phyloP scores from a whole-genome alignment of 2,329 filamentous ascomycete species.

The Beauveria varroae region DNA sequence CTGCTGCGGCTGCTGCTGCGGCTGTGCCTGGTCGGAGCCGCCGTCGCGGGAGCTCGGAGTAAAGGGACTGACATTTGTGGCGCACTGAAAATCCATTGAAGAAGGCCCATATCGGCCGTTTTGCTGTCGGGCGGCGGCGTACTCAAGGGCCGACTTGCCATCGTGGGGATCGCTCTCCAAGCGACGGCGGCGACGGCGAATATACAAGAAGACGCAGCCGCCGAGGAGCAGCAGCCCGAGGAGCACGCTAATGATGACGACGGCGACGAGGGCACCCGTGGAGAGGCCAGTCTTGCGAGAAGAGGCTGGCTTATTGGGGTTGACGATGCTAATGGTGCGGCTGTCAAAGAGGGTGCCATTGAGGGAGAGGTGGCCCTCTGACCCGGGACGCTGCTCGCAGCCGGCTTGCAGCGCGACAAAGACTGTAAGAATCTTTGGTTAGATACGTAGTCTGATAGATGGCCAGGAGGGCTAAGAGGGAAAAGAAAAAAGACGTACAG shows the following conservation, averaged over 20 bases:
- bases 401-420: conserved; percentile 44
- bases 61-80: conserved; percentile 34
- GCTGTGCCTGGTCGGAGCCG: conserved; percentile 15
- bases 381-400: conserved; percentile 38
- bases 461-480: neutral
- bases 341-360: conserved; percentile 38
- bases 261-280: conserved; percentile 27
- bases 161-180: neutral
- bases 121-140: conserved; percentile 11
- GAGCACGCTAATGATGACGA: conserved; percentile 37
- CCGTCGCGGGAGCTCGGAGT: conserved; percentile 30
- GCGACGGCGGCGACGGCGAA: conserved; percentile 38
- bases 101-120: conserved; percentile 17
- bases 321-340: neutral
- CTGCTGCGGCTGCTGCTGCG: conserved; percentile 16
- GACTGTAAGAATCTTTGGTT: conserved; percentile 24
- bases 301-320: neutral
- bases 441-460: neutral
- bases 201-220: conserved; percentile 36
- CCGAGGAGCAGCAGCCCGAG: conserved; percentile 25
- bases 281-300: neutral
- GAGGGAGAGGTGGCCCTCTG: conserved; percentile 30
- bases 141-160: conserved; percentile 3
- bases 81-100: conserved; percentile 44
- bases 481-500: conserved; percentile 29